phyloP scores from a whole-genome alignment of 352 stramenopile genomes.

The Sclerospora graminicola region DNA sequence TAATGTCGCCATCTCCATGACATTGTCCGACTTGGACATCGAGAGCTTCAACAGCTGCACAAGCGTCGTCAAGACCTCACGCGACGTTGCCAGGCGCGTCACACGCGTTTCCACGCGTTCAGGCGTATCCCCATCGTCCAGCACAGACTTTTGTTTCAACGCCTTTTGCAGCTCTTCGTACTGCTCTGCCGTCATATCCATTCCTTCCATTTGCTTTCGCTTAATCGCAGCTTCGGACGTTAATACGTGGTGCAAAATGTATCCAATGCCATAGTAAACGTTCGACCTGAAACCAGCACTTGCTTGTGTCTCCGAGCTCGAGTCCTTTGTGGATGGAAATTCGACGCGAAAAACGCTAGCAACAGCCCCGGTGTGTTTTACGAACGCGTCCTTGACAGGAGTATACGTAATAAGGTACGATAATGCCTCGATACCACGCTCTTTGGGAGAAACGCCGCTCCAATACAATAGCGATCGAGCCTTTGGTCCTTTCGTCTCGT shows the following conservation, averaged over 20 bases:
- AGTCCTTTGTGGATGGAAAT: conserved; percentile 35
- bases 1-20: conserved; percentile 62
- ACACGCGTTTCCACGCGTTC: conserved; percentile 65
- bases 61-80: conserved; percentile 60
- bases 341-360: conserved; percentile 63
- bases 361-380: conserved; percentile 40
- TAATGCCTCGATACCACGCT: conserved; percentile 71
- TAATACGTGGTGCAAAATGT: conserved; percentile 90
- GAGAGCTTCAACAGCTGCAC: conserved; percentile 72
- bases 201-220: conserved; percentile 93
- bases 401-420: conserved; percentile 83
- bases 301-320: conserved; percentile 2
- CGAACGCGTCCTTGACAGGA: conserved; percentile 67
- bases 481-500: conserved; percentile 9
- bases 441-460: conserved; percentile 64
- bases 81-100: conserved; percentile 31
- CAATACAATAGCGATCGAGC: conserved; percentile 40
- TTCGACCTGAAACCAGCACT: conserved; percentile 66
- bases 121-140: conserved; percentile 85
- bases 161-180: conserved; percentile 96
- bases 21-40: conserved; percentile 63
- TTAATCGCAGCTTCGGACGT: conserved; percentile 91
- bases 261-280: conserved; percentile 89
- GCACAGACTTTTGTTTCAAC: conserved; percentile 88
- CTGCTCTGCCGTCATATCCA: conserved; percentile 95